A percentile compares a stretch with the other conserved stretches of the same genome.
Conservation (phyloP, 2,329 filamentous ascomycete genomes). For the Sclerotinia minor region DNA sequence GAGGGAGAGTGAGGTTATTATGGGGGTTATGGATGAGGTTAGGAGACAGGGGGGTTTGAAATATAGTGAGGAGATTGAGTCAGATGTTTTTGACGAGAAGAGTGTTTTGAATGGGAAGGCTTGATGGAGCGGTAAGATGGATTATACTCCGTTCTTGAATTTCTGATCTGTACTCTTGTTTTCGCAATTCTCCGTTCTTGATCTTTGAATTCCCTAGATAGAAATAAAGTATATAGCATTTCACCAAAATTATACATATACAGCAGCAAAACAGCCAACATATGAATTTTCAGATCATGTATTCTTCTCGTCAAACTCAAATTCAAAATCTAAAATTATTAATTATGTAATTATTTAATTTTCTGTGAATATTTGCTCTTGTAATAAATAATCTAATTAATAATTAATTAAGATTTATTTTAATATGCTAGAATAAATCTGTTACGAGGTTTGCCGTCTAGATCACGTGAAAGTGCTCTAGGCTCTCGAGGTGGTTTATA, state of each 20-base stretch:
- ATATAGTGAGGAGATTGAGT: conserved; percentile 67
- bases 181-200: background rate
- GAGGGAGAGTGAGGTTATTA: conserved; percentile 66
- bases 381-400: no score
- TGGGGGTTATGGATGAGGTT: conserved; percentile 52
- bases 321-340: no score
- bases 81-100: conserved; percentile 57
- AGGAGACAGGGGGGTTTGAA: conserved; percentile 51
- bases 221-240: background rate
- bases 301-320: no score
- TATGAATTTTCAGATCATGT: no score
- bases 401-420: no score
- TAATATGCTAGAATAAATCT: no score
- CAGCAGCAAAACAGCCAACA: background rate
- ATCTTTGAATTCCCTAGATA: background rate
- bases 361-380: no score
- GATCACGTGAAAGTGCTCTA: no score
- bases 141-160: background rate
- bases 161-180: background rate
- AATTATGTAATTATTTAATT: no score
- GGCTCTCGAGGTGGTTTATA: no score
- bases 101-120: conserved; percentile 55
- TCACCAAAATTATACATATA: background rate
- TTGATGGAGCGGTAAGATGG: background rate
- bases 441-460: no score